phyloP scores from a whole-genome alignment of 768 basidiomycete species.

The Wakefieldia striispora region DNA sequence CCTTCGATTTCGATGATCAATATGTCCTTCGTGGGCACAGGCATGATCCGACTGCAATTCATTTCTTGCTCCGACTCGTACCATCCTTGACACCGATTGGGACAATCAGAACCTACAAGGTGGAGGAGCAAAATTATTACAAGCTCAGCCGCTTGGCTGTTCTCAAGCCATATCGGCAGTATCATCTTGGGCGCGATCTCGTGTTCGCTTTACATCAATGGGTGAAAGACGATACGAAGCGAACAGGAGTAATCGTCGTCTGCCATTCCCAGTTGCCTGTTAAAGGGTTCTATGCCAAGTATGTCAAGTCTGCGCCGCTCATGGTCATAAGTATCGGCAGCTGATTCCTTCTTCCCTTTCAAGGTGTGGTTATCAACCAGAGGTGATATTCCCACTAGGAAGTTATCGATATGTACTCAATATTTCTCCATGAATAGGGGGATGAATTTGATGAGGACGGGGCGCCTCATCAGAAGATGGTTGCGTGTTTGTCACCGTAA shows the following conservation, averaged over 20 bases:
- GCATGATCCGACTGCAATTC: slow-evolving; percentile 59
- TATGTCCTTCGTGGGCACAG: slow-evolving; percentile 34
- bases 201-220: slow-evolving; percentile 62
- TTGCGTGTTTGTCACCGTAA: slow-evolving; percentile 48
- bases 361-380: slow-evolving; percentile 67
- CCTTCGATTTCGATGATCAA: slow-evolving; percentile 8
- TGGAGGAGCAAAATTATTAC: slow-evolving; percentile 46
- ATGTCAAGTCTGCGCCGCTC: slow-evolving; percentile 16
- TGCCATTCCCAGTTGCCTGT: slow-evolving; percentile 69
- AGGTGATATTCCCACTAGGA: slow-evolving; percentile 44
- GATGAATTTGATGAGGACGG: slow-evolving; percentile 79
- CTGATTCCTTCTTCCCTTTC: slow-evolving; percentile 17
- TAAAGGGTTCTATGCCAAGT: slow-evolving; percentile 77
- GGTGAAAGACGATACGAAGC: slow-evolving; percentile 42
- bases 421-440: slow-evolving; percentile 43
- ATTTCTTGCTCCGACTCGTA: slow-evolving; percentile 68
- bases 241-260: slow-evolving; percentile 37
- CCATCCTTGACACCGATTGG: slow-evolving; percentile 64
- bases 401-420: slow-evolving; percentile 25
- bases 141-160: slow-evolving; percentile 75
- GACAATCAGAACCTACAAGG: slow-evolving; percentile 56
- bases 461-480: slow-evolving; percentile 85
- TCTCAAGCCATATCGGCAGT: slow-evolving; percentile 59
- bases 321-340: slow-evolving; percentile 9
- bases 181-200: slow-evolving; percentile 64